phyloP scores from a whole-genome alignment of 345 rosid species.

The Garcia nutans region DNA sequence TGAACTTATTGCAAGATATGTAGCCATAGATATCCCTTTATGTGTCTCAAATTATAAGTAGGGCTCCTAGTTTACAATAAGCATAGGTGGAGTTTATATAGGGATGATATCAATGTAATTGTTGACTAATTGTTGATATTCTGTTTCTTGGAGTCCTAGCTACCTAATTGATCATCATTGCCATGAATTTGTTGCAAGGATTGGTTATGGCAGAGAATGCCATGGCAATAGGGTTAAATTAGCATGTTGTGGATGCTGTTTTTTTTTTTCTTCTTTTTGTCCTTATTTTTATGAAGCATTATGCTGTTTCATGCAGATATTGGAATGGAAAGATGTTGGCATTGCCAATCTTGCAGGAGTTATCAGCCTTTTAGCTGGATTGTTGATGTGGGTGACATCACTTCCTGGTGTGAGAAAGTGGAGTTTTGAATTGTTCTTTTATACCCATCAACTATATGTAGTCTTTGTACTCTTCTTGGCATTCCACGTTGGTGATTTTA shows the following conservation, averaged over 20 bases:
- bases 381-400: slow-evolving; percentile 87
- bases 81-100: neutral
- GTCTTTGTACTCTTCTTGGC: slow-evolving; percentile 78
- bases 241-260: no score
- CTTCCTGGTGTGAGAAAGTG: slow-evolving; percentile 61
- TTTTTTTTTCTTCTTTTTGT: neutral
- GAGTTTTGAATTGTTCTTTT: slow-evolving; percentile 84
- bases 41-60: neutral
- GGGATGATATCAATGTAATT: neutral
- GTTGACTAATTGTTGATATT: neutral
- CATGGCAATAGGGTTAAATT: neutral
- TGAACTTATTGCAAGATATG: neutral
- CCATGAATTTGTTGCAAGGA: neutral
- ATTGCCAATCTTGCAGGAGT: slow-evolving; percentile 70
- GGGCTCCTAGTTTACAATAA: neutral
- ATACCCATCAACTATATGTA: slow-evolving; percentile 84
- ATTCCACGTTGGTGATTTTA: slow-evolving; percentile 72
- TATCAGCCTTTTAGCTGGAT: slow-evolving; percentile 72
- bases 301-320: slow-evolving; percentile 46
- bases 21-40: neutral
- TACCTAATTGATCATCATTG: neutral
- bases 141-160: neutral
- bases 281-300: neutral
- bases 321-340: slow-evolving; percentile 57
- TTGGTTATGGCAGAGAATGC: neutral